phyloP scores from a whole-genome alignment of 768 basidiomycete genomes.

The Naematelia encephala region DNA sequence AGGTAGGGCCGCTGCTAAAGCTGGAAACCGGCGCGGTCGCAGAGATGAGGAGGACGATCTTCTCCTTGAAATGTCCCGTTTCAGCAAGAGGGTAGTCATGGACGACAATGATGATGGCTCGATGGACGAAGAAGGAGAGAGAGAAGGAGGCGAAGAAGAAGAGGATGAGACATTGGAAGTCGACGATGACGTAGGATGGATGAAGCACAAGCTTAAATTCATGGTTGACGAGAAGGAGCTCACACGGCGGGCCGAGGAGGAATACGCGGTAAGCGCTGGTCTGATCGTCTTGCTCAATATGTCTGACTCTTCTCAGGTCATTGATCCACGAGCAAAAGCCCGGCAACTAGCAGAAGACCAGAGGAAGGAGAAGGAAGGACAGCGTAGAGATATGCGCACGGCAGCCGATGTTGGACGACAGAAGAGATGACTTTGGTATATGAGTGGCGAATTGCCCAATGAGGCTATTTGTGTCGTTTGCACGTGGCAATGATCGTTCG shows the following conservation, averaged over 20 bases:
- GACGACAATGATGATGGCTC: slow-evolving; percentile 14
- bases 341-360: slow-evolving; percentile 33
- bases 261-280: slow-evolving; percentile 43
- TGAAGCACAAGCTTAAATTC: slow-evolving; percentile 46
- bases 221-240: slow-evolving; percentile 43
- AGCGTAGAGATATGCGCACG: slow-evolving; percentile 21
- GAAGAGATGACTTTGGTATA: slow-evolving; percentile 2
- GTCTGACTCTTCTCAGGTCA: slow-evolving; percentile 34
- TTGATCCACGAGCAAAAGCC: slow-evolving; percentile 50
- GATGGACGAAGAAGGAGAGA: slow-evolving; percentile 6
- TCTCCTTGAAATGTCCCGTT: slow-evolving; percentile 39
- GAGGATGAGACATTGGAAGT: slow-evolving; percentile 35
- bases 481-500: neutral
- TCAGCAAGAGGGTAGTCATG: slow-evolving; percentile 35
- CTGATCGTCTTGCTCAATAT: slow-evolving; percentile 2
- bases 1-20: slow-evolving; percentile 58
- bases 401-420: slow-evolving; percentile 29
- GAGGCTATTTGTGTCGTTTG: neutral
- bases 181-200: slow-evolving; percentile 51
- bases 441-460: neutral
- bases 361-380: slow-evolving; percentile 14
- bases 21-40: slow-evolving; percentile 61
- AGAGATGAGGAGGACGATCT: slow-evolving; percentile 49
- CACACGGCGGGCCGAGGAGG: slow-evolving; percentile 47
- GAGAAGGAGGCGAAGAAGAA: slow-evolving; percentile 11